Percentiles rank a stretch among this genome's conserved stretches.
Conservation (phyloP, 2,329 filamentous ascomycete species). For the Botryotinia calthae region DNA sequence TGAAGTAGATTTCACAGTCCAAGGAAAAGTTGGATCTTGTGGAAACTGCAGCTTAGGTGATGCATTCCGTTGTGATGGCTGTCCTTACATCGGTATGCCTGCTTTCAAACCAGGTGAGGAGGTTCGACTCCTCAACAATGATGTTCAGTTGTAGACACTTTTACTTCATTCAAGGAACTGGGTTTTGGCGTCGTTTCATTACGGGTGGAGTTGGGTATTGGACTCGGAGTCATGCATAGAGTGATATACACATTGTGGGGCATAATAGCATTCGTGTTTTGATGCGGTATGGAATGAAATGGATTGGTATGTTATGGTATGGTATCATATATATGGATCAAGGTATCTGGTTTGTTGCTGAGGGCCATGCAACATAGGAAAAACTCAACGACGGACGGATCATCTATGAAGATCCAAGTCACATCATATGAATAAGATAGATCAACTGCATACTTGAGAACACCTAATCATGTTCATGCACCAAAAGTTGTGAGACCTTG, state of each 20-base stretch:
- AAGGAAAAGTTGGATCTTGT: constrained; percentile 93
- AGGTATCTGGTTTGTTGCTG: constrained; percentile 6
- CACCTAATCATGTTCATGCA: not conserved
- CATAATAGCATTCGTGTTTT: not conserved
- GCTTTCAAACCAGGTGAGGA: constrained; percentile 98
- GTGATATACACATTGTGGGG: not conserved
- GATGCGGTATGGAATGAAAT: not conserved
- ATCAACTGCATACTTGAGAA: not conserved
- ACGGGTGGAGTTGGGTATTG: constrained; percentile 3
- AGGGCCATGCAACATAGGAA: not conserved
- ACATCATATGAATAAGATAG: constrained; percentile 1
- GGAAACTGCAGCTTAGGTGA: constrained; percentile 93
- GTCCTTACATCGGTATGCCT: constrained; percentile 86
- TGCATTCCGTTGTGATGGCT: constrained; percentile 72
- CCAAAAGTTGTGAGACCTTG: not conserved
- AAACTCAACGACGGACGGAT: not conserved
- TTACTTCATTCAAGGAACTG: not conserved
- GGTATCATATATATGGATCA: not conserved
- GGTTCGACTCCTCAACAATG: constrained; percentile 81
- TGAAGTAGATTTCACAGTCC: constrained; percentile 95
- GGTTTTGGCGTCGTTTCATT: not conserved
- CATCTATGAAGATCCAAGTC: not conserved
- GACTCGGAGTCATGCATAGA: constrained; percentile 15
- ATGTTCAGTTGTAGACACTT: constrained; percentile 67
- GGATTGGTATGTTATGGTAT: not conserved